phyloP scores from a whole-genome alignment of 306 rosid species.

The Cajanus cajan region DNA sequence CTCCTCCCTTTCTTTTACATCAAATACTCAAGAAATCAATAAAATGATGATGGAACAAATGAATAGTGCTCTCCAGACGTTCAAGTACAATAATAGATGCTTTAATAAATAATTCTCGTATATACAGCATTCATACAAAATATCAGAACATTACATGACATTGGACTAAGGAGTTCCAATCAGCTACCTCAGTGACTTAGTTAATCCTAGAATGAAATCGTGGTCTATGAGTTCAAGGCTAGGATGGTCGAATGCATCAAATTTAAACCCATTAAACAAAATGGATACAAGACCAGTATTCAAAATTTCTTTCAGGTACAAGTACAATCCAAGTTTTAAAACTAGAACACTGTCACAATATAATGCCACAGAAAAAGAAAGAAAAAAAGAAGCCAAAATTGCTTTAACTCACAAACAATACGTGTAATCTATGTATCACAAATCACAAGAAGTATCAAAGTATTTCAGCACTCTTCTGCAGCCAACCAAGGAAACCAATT shows the following conservation, averaged over 20 bases:
- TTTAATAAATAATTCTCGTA: neutral
- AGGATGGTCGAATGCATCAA: neutral
- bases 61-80: neutral
- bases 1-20: no score
- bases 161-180: neutral
- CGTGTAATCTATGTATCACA: conserved; percentile 22
- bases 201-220: neutral
- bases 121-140: neutral
- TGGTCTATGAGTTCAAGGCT: neutral
- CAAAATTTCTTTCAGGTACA: conserved; percentile 8
- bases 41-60: no score
- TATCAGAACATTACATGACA: neutral
- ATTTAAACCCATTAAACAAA: neutral
- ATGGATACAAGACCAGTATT: neutral
- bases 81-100: neutral
- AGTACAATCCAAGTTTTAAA: conserved; percentile 6
- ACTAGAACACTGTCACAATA: conserved; percentile 2
- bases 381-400: conserved; percentile 24
- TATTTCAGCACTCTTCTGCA: conserved; percentile 30
- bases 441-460: conserved; percentile 22
- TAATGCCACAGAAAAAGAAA: neutral
- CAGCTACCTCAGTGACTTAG: neutral
- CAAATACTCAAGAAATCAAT: no score
- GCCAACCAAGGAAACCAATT: conserved; percentile 34
- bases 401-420: conserved; percentile 29